Evolutionary conservation across 495 filamentous ascomycete species (phyloP), one percentile per base, ranked within the genome.

Genomic region (Jackrogersella multiformis): DNA sequence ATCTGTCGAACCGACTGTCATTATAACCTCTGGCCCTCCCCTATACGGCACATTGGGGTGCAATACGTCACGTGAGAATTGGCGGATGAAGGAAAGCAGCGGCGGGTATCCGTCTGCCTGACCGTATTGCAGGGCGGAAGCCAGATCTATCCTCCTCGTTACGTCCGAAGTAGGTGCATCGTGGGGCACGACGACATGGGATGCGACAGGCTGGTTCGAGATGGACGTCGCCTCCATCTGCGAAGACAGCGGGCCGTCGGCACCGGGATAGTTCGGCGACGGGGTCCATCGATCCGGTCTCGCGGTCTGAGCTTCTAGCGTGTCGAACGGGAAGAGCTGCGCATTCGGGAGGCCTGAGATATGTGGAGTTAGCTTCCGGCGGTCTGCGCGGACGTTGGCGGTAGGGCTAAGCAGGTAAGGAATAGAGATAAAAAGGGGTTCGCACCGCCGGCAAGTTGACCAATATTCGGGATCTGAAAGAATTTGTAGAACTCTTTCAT

Each of bases 291-390:
- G 86, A 16, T 88, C 77, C 8, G 93, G 87, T 23, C 84, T 85
- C 9, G 92, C 92, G 53, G 86, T 83, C 59, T 88, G 85, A n/a
- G 92, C 90, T 75, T 94, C 92, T 24, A 97, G 86, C 0, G 92
- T 96, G 59, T 97, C 93, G 75, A 90, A 97, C 13, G 94, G 94
- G 73, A 97, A 97, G 77, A 92, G 92, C 30, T 84, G 84, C 12
- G 86, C 77, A 75, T 93, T 89, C 18, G 94, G 94, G 12, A 96
- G 84, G 49, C 91, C 91, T 93, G 70, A 16, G 49, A 42, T 21
- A 46, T 10, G 36, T 38, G 30, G 45, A 44, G 61, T 46, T 45
- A 66, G 36, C 49, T 30, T 23, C 32, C 45, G 10, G 18, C 2
- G 12, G 58, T 18, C 10, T 2, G 46, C 18, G 20, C 16, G 3